Base-by-base conservation (phyloP, 2,329 filamentous ascomycete genomes). In the Apiospora pterosperma region DNA sequence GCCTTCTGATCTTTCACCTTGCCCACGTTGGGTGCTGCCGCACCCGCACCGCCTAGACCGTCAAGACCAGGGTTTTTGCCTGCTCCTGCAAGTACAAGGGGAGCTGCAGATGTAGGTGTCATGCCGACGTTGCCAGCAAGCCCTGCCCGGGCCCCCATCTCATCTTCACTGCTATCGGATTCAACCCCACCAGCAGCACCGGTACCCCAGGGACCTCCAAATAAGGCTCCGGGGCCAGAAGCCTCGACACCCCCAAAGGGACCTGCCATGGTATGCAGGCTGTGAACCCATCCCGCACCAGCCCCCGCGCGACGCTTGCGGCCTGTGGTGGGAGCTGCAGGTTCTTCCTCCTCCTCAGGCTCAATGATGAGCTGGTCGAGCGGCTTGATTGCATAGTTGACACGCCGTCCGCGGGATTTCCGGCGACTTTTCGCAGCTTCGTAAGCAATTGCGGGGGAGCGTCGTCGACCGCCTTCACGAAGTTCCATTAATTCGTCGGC, bases 81-180 rank as follows among this genome's bases (percentile, higher is more conserved):
- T n/a, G 74, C 69, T 6, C 74, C 76, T 55, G 48, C 48, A 14
- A 85, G 76, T 60, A 85, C 81, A 21, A 79, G 79, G 34, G 81
- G 77, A 28, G 78, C 80, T 2, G 81, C 81, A 38, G 84, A 79
- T 1, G 84, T 86, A 4, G 85, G 85, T 1, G 85, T 87, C 83
- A 86, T 84, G 65, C 85, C 85, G 1, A 92, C 81, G 65, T 89
- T 85, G 58, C 90, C 91, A 58, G 76, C 78, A 52, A 80, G 77
- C 66, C 80, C 76, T 77, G 84, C 86, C 66, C 90, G 86, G 68
- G 89, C 88, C 68, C 86, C 84, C 77, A 88, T 88, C 73, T 99
- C 96, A 70, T 99, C 96, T 71, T 99, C 96, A 75, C 96, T 99
- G 76, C 93, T 97, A 75, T 99, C 96, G 6, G 95, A 97, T 72